Evolutionary conservation across 108 stramenopile species (phyloP).

Genomic region (Fistulifera pelliculosa): DNA sequence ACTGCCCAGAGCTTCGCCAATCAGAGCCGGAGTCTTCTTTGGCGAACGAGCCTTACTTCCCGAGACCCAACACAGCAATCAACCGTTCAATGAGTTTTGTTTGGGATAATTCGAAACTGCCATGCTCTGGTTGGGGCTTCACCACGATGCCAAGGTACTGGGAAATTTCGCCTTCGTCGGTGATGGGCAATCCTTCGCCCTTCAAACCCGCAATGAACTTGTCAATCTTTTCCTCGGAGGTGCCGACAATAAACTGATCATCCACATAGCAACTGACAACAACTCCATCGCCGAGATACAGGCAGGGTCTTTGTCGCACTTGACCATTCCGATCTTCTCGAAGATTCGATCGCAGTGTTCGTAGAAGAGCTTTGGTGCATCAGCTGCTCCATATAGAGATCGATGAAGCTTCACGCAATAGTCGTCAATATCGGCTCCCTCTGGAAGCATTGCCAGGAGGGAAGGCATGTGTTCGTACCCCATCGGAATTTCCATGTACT

Average conservation of each 20-base stretch:
- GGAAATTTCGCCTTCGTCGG: conserved; percentile 18
- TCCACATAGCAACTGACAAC: conserved; percentile 33
- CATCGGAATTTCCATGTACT: no score
- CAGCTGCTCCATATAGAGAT: no score
- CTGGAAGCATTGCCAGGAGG: no score
- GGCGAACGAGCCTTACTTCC: background rate
- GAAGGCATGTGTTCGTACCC: no score
- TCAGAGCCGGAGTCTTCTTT: background rate
- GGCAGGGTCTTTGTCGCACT: conserved; percentile 27
- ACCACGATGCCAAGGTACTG: conserved; percentile 23
- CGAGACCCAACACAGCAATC: conserved; percentile 29
- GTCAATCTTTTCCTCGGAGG: background rate
- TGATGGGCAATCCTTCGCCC: conserved; percentile 9
- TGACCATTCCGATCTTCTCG: no score
- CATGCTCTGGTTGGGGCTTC: background rate
- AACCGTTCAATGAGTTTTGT: conserved; percentile 32
- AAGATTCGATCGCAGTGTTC: no score
- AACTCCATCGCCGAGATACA: conserved; percentile 20
- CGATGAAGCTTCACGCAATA: no score
- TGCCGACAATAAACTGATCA: conserved; percentile 9
- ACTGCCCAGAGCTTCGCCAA: background rate
- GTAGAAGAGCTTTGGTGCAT: no score
- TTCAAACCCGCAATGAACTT: background rate
- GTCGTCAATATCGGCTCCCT: no score
- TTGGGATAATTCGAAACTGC: conserved; percentile 20